Evolutionary conservation across 2,329 filamentous ascomycete species (phyloP).

Genomic region (Teratosphaeria pseudoeucalypti): DNA sequence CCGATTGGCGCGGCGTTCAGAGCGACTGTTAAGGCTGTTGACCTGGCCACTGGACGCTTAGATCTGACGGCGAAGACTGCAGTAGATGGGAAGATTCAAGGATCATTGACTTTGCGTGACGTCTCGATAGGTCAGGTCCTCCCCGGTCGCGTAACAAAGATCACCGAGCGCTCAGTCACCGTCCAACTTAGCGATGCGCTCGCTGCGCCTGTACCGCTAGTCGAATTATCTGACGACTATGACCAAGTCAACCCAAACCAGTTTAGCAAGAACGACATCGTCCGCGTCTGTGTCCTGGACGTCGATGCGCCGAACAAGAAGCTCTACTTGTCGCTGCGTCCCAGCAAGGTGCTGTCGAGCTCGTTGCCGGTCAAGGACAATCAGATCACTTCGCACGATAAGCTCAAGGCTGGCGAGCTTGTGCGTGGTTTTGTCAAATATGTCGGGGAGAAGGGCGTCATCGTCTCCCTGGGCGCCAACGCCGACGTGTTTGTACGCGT

Average conservation of each 20-base stretch:
- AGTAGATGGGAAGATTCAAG: constrained; percentile 31
- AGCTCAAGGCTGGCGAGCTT: constrained; percentile 66
- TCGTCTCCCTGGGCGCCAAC: constrained; percentile 71
- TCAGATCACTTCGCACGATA: constrained; percentile 61
- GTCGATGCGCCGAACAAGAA: constrained; percentile 78
- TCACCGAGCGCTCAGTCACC: constrained; percentile 71
- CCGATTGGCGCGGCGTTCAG: constrained; percentile 81
- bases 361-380: constrained; percentile 69
- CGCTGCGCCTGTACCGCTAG: constrained; percentile 68
- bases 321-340: constrained; percentile 68
- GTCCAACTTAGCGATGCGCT: constrained; percentile 75
- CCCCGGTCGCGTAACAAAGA: constrained; percentile 72
- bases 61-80: constrained; percentile 49
- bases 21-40: constrained; percentile 65
- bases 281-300: constrained; percentile 75
- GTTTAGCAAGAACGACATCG: constrained; percentile 73
- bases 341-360: constrained; percentile 82
- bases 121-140: constrained; percentile 72
- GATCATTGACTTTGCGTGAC: constrained; percentile 56
- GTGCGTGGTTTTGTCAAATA: constrained; percentile 88
- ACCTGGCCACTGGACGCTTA: constrained; percentile 62
- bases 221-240: constrained; percentile 81
- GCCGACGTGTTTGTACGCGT: constrained; percentile 77
- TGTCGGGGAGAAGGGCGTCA: constrained; percentile 78
- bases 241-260: constrained; percentile 64